phyloP scores from a whole-genome alignment of 2,329 filamentous ascomycete species.

The Aspergillus jensenii region DNA sequence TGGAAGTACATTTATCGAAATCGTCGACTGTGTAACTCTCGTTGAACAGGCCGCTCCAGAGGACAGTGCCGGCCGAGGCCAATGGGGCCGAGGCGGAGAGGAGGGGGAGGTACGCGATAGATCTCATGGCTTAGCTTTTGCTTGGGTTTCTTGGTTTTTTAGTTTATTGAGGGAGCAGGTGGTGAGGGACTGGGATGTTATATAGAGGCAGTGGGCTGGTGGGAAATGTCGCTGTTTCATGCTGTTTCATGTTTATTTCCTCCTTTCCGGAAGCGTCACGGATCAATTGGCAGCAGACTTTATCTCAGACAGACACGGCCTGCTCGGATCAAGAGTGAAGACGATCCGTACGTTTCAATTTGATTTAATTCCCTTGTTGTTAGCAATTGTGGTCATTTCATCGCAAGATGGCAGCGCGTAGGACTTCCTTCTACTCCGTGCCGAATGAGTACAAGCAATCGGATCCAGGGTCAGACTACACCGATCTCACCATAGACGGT shows the following conservation, averaged over 20 bases:
- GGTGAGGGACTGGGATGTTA: background rate
- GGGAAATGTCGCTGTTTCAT: background rate
- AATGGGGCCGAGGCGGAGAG: conserved; percentile 7
- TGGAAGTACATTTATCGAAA: conserved; percentile 26
- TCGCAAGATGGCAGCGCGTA: no score
- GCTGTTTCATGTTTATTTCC: background rate
- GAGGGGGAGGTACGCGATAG: conserved; percentile 1
- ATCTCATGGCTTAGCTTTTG: conserved; percentile 14
- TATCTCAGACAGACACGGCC: background rate
- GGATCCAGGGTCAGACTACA: no score
- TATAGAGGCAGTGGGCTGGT: background rate
- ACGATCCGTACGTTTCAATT: no score
- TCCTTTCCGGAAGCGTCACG: conserved; percentile 1
- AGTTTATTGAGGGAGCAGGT: background rate
- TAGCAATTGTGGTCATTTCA: no score
- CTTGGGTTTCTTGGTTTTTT: background rate
- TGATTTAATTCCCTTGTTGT: no score
- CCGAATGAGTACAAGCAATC: no score
- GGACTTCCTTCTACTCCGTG: no score
- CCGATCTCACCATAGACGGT: no score
- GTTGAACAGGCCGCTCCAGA: conserved; percentile 32
- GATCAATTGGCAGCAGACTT: background rate
- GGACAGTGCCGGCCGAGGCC: conserved; percentile 22
- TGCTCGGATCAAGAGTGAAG: no score
- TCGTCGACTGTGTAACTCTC: conserved; percentile 21